Conservation (phyloP, 1,284 basidiomycete species). For the Chalciporus sp. region DNA sequence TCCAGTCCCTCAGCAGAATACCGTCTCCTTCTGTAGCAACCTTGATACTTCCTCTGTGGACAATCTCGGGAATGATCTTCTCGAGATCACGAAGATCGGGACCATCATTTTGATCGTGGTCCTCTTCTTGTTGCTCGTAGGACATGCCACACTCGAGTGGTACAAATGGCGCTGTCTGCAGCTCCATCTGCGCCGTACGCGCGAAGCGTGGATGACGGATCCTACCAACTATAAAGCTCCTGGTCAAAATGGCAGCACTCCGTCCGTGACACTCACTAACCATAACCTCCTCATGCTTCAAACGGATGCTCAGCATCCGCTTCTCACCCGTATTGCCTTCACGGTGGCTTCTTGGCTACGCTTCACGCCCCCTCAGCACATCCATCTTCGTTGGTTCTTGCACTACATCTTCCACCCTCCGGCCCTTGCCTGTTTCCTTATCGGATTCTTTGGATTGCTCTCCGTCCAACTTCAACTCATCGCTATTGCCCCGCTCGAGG, state of each 20-base stretch:
- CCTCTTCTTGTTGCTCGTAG: constrained; percentile 63
- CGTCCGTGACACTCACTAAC: constrained; percentile 63
- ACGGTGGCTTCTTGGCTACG: constrained; percentile 49
- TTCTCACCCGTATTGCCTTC: constrained; percentile 67
- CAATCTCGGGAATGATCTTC: constrained; percentile 74
- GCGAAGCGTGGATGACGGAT: constrained; percentile 74
- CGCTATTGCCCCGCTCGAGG: constrained; percentile 71
- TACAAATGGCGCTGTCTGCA: constrained; percentile 77
- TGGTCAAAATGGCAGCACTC: constrained; percentile 37
- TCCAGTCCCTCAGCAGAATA: constrained; percentile 70
- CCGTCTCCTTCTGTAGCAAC: constrained; percentile 69
- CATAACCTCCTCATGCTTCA: constrained; percentile 78
- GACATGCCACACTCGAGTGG: constrained; percentile 74
- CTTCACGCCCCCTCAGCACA: constrained; percentile 61
- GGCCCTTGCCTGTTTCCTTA: constrained; percentile 85
- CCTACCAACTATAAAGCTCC: constrained; percentile 54
- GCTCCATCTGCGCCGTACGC: constrained; percentile 64
- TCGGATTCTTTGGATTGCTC: constrained; percentile 88
- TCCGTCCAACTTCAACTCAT: constrained; percentile 86
- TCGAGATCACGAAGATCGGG: constrained; percentile 78
- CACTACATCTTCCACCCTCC: constrained; percentile 91
- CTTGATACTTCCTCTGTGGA: constrained; percentile 86
- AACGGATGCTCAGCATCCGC: constrained; percentile 66
- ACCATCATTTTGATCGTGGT: constrained; percentile 68
- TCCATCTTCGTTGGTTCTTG: constrained; percentile 77